Base-by-base conservation (phyloP, 805 yeast genomes). In the Pichia insulana region DNA sequence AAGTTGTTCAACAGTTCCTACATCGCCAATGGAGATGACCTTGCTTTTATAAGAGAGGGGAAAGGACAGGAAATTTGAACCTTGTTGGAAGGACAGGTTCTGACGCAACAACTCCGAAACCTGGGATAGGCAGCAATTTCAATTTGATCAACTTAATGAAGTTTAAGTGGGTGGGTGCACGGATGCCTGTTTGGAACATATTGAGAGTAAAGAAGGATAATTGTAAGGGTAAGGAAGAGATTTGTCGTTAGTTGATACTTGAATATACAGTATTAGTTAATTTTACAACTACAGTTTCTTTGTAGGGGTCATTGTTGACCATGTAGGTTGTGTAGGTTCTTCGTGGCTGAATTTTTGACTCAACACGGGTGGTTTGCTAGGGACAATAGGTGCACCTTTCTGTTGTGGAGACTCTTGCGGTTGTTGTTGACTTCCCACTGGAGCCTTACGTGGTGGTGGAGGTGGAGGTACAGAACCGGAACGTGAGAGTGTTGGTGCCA, bases 1-100 rank as follows among this genome's bases (percentile, higher is more conserved):
- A 48, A 73, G 92, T 47, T 74, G 69, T 47, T 89, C 90, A 22
- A 6, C 16, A 31, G n/a, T n/a, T n/a, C n/a, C n/a, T n/a, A n/a
- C 25, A 22, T 22, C 25, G 8, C 16, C 18, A 18, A 18, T 16
- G 34, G 34, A 31, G 9, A 15, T 10, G 16, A 10, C 18, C 5
- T 18, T 31, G 12, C 34, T 31, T 31, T 4, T 31, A 31, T 31
- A 31, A 15, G 32, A 15, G 35, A 76, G 69, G 50, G 68, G 89
- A 50, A 85, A 90, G 56, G 92, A 84, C 45, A 76, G 77, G 48
- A 69, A 39, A 22, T 22, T 22, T 22, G 25, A 5, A 8, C 5
- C 25, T 22, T 22, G 8, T 22, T 22, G 7, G n/a, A 22, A 22
- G 25, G 25, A 22, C 25, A 22, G 25, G 25, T 22, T 22, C 7